These are phyloP conservation scores for Funneliformis mosseae DNA, from an alignment of 192 early-diverging fungal genomes.

Conservation along the genomic window DNA sequence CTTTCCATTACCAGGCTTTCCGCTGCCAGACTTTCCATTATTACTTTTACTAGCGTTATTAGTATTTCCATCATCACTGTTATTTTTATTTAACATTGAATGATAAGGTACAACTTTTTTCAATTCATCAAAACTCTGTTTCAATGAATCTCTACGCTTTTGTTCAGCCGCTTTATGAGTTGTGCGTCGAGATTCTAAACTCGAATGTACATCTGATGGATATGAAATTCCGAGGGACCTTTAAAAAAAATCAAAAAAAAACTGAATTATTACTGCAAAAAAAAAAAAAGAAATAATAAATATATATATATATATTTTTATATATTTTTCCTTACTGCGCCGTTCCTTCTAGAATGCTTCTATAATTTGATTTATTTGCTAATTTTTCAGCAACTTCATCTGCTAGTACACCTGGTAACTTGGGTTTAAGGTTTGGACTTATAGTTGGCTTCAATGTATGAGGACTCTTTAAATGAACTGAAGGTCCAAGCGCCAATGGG, in stretches of 20 bases:
- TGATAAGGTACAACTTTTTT: conserved; percentile 60
- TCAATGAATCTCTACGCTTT: conserved; percentile 91
- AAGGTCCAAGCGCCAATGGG: conserved; percentile 33
- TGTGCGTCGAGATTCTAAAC: conserved; percentile 80
- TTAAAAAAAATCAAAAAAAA: not conserved
- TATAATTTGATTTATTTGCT: conserved; percentile 73
- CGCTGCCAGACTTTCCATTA: not conserved
- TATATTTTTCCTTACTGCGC: conserved; percentile 75
- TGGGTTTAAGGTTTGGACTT: conserved; percentile 52
- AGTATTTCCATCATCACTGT: conserved; percentile 4
- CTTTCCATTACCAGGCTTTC: conserved; percentile 9
- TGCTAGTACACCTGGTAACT: conserved; percentile 39
- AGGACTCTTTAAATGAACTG: conserved; percentile 30
- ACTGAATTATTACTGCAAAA: not conserved
- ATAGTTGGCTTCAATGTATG: conserved; percentile 40
- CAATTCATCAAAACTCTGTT: conserved; percentile 86
- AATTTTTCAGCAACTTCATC: conserved; percentile 47
- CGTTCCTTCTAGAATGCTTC: conserved; percentile 84
- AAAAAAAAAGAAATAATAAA: not conserved
- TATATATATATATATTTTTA: too few relatives aligned
- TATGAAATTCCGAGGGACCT: conserved; percentile 74
- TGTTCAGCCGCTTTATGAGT: conserved; percentile 97
- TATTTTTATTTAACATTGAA: not conserved
- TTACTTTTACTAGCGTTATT: not conserved
- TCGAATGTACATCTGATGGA: conserved; percentile 72